Conservation (phyloP, 202 grass and related monocot species). For the Hordeum pubiflorum region DNA sequence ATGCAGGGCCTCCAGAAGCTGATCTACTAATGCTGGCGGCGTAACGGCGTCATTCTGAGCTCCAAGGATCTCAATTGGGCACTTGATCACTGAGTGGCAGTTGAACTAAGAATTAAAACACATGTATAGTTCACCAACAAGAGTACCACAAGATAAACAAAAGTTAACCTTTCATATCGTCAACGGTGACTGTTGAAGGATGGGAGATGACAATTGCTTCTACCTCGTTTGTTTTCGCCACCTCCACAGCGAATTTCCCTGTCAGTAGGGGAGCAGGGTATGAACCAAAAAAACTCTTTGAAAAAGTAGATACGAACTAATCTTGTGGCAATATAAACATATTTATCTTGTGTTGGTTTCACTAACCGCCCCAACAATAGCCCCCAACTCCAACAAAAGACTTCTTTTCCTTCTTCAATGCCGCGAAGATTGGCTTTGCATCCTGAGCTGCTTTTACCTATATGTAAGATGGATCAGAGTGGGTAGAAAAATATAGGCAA, state of each 20-base stretch:
- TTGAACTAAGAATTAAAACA: not conserved
- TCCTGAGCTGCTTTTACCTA: conserved; percentile 23
- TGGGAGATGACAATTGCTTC: conserved; percentile 21
- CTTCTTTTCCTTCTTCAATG: not conserved
- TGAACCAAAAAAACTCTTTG: not conserved
- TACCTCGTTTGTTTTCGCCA: conserved; percentile 1
- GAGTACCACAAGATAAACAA: not conserved
- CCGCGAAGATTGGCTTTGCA: conserved; percentile 16
- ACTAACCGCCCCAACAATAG: conserved; percentile 29
- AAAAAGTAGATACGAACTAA: not conserved
- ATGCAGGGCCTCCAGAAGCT: not conserved
- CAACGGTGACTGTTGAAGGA: not conserved
- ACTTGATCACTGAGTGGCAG: not conserved
- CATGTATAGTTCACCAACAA: not conserved
- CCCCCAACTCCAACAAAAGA: conserved; percentile 14
- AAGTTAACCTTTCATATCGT: conserved; percentile 7
- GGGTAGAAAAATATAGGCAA: not conserved
- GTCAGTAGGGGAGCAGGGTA: not conserved
- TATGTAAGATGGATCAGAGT: not conserved
- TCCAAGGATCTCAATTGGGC: conserved; percentile 21
- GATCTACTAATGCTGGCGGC: not conserved
- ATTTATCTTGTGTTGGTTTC: not conserved
- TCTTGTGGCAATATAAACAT: not conserved
- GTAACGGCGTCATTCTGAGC: conserved; percentile 5
- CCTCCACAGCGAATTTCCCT: conserved; percentile 19